Evolutionary conservation across 805 yeast species (phyloP).

Genomic region (Hermanozyma aechmeae): DNA sequence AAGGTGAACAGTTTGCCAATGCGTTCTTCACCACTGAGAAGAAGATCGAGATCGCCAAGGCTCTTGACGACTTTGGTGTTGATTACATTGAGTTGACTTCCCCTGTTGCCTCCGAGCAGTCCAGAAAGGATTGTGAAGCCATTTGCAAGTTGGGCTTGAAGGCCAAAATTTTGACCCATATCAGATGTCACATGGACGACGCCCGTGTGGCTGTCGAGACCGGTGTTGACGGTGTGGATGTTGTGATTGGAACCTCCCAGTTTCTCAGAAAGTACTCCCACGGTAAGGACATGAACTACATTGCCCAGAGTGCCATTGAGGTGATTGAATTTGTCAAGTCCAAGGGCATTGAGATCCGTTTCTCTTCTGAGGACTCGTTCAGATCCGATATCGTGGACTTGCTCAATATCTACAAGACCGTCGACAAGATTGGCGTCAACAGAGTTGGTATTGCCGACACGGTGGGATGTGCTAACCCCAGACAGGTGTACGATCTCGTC

Average conservation of each 20-base stretch:
- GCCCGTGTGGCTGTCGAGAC: conserved; percentile 53
- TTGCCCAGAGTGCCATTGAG: conserved; percentile 47
- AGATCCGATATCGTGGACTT: conserved; percentile 53
- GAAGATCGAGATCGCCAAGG: conserved; percentile 51
- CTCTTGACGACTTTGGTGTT: conserved; percentile 52
- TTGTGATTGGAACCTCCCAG: conserved; percentile 51
- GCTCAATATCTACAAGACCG: conserved; percentile 50
- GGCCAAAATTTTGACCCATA: conserved; percentile 50
- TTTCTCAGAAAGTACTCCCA: conserved; percentile 48
- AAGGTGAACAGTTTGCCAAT: conserved; percentile 57
- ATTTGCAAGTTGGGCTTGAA: conserved; percentile 51
- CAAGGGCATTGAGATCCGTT: conserved; percentile 50
- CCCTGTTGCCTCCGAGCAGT: conserved; percentile 52
- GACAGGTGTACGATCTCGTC: conserved; percentile 53
- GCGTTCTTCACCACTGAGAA: conserved; percentile 50
- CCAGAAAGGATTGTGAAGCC: conserved; percentile 48
- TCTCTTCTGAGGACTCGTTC: conserved; percentile 51
- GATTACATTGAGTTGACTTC: conserved; percentile 54
- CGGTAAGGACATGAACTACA: conserved; percentile 54
- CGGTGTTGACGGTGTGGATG: conserved; percentile 57
- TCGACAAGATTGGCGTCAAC: conserved; percentile 52
- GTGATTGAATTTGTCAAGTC: conserved; percentile 54
- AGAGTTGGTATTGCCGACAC: conserved; percentile 60
- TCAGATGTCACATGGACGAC: conserved; percentile 55
- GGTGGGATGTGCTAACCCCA: conserved; percentile 55